phyloP scores from a whole-genome alignment of 495 filamentous ascomycete genomes.

The Aspergillus ellipticus region DNA sequence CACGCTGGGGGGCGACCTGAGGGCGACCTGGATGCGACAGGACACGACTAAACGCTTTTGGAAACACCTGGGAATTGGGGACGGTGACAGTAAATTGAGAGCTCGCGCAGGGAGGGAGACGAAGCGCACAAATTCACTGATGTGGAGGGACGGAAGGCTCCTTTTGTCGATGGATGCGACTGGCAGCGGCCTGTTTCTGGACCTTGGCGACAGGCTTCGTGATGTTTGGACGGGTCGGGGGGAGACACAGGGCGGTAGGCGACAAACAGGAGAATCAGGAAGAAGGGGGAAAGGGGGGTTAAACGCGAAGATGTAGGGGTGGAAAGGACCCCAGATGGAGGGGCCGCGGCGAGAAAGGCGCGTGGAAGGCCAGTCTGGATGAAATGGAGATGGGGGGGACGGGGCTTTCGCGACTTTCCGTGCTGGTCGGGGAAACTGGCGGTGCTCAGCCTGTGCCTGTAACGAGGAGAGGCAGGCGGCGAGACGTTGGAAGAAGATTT shows the following conservation, averaged over 20 bases:
- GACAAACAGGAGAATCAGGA: conserved; percentile 25
- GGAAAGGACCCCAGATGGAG: conserved; percentile 24
- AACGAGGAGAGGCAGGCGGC: conserved; percentile 30
- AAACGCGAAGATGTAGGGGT: conserved; percentile 19
- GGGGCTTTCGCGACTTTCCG: conserved; percentile 42
- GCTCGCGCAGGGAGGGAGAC: conserved; percentile 22
- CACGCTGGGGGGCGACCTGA: conserved; percentile 14
- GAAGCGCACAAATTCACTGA: conserved; percentile 15
- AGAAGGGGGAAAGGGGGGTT: conserved; percentile 24
- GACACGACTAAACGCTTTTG: conserved; percentile 5
- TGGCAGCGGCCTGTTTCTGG: conserved; percentile 22
- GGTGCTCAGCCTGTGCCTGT: conserved; percentile 38
- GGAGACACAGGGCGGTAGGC: conserved; percentile 23
- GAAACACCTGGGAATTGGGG: conserved; percentile 21
- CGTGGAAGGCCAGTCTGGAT: conserved; percentile 37
- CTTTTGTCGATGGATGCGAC: conserved; percentile 27
- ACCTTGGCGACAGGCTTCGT: conserved; percentile 37
- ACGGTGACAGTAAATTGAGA: conserved; percentile 14
- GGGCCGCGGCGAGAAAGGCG: conserved; percentile 32
- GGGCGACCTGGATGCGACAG: conserved; percentile 18
- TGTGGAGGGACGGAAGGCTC: conserved; percentile 9
- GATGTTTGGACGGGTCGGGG: conserved; percentile 31
- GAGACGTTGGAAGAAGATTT: conserved; percentile 39
- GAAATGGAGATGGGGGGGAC: conserved; percentile 46
- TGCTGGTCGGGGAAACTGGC: conserved; percentile 43